Evolutionary conservation across 1,284 basidiomycete genomes (phyloP).

Genomic region (Cystobasidium sp.): DNA sequence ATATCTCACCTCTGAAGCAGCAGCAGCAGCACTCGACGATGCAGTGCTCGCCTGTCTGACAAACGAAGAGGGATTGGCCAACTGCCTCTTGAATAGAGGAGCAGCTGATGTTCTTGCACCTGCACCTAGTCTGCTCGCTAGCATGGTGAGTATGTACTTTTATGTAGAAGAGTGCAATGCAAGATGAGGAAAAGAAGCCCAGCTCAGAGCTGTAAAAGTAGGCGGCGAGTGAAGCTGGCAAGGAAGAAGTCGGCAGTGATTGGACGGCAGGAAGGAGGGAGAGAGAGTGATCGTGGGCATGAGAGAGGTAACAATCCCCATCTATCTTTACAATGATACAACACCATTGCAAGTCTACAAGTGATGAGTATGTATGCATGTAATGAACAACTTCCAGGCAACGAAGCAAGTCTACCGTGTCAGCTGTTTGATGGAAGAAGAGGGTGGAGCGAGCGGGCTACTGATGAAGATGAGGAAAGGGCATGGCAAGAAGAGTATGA

Average conservation of each 20-base stretch:
- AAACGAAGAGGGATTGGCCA: neutral
- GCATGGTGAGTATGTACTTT: no score
- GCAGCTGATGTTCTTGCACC: constrained; percentile 9
- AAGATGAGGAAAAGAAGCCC: neutral
- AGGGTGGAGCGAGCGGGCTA: no score
- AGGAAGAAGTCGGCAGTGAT: constrained; percentile 24
- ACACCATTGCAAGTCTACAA: no score
- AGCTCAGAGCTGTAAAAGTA: no score
- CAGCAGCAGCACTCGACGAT: neutral
- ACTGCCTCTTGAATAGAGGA: constrained; percentile 23
- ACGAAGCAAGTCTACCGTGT: no score
- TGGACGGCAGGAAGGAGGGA: neutral
- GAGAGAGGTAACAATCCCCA: no score
- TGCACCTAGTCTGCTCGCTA: constrained; percentile 20
- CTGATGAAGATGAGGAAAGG: neutral
- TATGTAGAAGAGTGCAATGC: no score
- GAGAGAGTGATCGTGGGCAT: neutral
- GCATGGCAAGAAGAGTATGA: neutral
- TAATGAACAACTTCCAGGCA: no score
- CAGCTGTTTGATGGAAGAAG: no score
- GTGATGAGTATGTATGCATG: no score
- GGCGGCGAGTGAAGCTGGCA: no score
- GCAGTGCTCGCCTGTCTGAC: neutral
- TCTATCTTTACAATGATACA: no score
- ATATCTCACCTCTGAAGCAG: constrained; percentile 5